Conservation (phyloP, 129 eudicot species). For the Ambrosia trifida region DNA sequence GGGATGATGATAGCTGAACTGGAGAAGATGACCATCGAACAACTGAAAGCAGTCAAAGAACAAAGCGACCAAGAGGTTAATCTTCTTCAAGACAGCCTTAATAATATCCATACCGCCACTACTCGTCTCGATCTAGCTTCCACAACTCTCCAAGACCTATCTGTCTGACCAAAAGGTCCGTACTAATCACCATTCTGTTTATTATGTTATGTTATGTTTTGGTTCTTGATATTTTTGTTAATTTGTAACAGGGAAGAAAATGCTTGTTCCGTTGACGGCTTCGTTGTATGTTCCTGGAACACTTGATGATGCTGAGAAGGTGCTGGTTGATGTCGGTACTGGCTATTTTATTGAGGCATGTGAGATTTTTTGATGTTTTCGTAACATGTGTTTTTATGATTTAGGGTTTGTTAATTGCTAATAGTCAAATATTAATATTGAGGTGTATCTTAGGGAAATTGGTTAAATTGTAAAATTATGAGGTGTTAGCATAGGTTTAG, state of each 20-base stretch:
- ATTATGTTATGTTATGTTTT: background rate
- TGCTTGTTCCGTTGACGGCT: slow-evolving; percentile 94
- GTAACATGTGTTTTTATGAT: background rate
- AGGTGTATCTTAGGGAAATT: background rate
- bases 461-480: too few species aligned
- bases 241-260: slow-evolving; percentile 65
- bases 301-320: slow-evolving; percentile 81
- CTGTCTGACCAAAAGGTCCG: slow-evolving; percentile 77
- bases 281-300: slow-evolving; percentile 94
- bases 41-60: slow-evolving; percentile 77
- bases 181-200: background rate
- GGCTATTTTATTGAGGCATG: slow-evolving; percentile 93
- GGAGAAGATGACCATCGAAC: slow-evolving; percentile 82
- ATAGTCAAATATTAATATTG: too few species aligned
- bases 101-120: slow-evolving; percentile 86
- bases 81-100: slow-evolving; percentile 93
- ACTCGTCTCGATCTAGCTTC: slow-evolving; percentile 87
- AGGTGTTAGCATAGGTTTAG: too few species aligned
- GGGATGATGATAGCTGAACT: slow-evolving; percentile 53
- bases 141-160: slow-evolving; percentile 80
- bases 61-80: slow-evolving; percentile 87
- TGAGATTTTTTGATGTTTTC: background rate
- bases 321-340: slow-evolving; percentile 96
- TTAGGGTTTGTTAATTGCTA: background rate
- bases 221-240: background rate